Conservation (phyloP, 2,329 filamentous ascomycete species). For the Rhynchosporium secalis region DNA sequence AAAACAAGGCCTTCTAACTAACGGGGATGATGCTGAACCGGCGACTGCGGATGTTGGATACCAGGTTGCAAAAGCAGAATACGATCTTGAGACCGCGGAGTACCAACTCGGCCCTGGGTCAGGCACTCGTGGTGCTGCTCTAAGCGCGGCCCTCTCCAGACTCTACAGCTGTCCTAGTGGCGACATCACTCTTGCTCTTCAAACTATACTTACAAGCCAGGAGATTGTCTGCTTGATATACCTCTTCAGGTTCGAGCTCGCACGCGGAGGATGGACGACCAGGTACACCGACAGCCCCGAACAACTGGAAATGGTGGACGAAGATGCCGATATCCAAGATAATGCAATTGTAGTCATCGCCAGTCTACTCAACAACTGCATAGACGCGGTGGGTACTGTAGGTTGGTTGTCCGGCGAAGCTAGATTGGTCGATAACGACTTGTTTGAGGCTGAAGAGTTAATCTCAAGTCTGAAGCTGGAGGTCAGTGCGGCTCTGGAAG, state of each 20-base stretch:
- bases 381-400: conserved; percentile 73
- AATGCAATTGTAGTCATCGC: conserved; percentile 70
- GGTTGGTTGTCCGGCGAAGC: conserved; percentile 71
- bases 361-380: conserved; percentile 68
- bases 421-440: conserved; percentile 49
- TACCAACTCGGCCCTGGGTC: conserved; percentile 66
- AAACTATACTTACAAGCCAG: conserved; percentile 61
- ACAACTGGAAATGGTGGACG: conserved; percentile 48
- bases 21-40: conserved; percentile 27
- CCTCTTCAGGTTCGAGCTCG: conserved; percentile 70
- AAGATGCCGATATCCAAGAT: conserved; percentile 57
- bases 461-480: conserved; percentile 66
- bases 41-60: conserved; percentile 38
- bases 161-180: conserved; percentile 64
- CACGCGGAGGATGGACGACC: conserved; percentile 74
- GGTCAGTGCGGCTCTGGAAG: conserved; percentile 69
- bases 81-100: conserved; percentile 67
- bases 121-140: conserved; percentile 59
- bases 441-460: conserved; percentile 59
- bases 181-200: conserved; percentile 62
- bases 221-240: conserved; percentile 72
- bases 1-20: conserved; percentile 34
- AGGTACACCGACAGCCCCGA: conserved; percentile 63
- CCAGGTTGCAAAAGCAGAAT: conserved; percentile 55
- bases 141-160: conserved; percentile 69